A percentile compares a stretch with the other conserved stretches of the same genome.
phyloP scores from a whole-genome alignment of 2,329 filamentous ascomycete genomes.

The Sclerotinia subarctica region DNA sequence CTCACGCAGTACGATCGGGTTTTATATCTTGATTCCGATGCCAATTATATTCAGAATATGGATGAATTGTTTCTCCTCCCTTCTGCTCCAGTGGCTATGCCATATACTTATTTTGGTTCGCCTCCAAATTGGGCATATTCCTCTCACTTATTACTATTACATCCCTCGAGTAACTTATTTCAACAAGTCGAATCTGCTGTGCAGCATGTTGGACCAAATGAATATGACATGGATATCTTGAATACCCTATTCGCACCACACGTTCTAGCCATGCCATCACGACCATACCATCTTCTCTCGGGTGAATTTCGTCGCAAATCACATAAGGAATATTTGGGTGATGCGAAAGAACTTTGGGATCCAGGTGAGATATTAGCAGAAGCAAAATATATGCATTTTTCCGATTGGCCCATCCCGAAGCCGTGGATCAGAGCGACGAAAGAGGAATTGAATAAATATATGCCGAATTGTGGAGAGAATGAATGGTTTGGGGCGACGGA shows the following conservation, averaged over 20 bases:
- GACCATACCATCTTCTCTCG: constrained; percentile 53
- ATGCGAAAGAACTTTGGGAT: constrained; percentile 50
- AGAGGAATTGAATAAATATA: constrained; percentile 34
- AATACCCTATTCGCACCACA: constrained; percentile 51
- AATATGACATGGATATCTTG: constrained; percentile 39
- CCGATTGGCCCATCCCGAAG: constrained; percentile 59
- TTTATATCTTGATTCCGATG: constrained; percentile 31
- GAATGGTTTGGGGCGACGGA: constrained; percentile 36
- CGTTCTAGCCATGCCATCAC: constrained; percentile 54
- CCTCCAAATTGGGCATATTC: constrained; percentile 30
- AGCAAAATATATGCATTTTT: constrained; percentile 58
- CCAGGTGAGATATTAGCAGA: constrained; percentile 48
- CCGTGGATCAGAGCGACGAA: constrained; percentile 46
- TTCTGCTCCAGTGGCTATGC: constrained; percentile 32
- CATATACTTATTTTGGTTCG: constrained; percentile 33
- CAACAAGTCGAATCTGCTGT: constrained; percentile 27
- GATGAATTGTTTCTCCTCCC: constrained; percentile 36
- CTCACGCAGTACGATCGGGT: constrained; percentile 34
- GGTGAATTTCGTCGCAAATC: constrained; percentile 53
- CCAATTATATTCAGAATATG: constrained; percentile 30
- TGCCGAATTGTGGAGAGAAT: constrained; percentile 33
- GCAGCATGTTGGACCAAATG: constrained; percentile 23
- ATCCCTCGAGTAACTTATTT: constrained; percentile 29
- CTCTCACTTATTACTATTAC: constrained; percentile 31
- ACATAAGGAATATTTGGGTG: constrained; percentile 51